Evolutionary conservation across 2,329 filamentous ascomycete species (phyloP).

Genomic region (Aspergillus phoenicis): DNA sequence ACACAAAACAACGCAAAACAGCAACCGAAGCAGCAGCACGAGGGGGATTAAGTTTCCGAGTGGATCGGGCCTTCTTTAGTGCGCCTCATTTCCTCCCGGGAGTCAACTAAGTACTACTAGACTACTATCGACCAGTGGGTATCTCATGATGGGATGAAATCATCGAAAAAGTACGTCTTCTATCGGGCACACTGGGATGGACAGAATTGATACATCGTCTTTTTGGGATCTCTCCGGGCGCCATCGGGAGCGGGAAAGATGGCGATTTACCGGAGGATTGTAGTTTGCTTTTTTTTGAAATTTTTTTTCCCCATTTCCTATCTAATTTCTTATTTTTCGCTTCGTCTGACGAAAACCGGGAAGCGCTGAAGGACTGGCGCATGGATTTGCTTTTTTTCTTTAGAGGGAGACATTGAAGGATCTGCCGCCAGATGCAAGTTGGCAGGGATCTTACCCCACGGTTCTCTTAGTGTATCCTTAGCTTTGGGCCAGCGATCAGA

Average conservation of each 20-base stretch:
- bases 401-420: not conserved
- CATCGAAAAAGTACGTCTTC: no score
- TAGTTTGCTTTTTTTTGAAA: no score
- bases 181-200: no score
- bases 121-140: no score
- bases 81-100: not conserved
- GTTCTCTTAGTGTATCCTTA: not conserved
- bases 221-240: no score
- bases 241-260: no score
- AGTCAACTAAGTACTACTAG: no score
- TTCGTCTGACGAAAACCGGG: not conserved
- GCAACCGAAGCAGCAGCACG: not conserved
- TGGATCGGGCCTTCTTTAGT: not conserved
- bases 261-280: no score
- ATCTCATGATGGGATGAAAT: no score
- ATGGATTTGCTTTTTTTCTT: not conserved
- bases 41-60: not conserved
- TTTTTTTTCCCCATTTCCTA: no score
- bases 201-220: no score
- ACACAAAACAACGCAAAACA: no score
- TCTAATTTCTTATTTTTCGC: not conserved
- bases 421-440: slow-evolving; percentile 1
- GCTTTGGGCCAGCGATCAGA: not conserved
- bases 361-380: not conserved
- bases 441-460: slow-evolving; percentile 3